These are phyloP conservation scores for Nakazawaea ernobii DNA, from an alignment of 805 yeast species.

Conservation along the genomic window DNA sequence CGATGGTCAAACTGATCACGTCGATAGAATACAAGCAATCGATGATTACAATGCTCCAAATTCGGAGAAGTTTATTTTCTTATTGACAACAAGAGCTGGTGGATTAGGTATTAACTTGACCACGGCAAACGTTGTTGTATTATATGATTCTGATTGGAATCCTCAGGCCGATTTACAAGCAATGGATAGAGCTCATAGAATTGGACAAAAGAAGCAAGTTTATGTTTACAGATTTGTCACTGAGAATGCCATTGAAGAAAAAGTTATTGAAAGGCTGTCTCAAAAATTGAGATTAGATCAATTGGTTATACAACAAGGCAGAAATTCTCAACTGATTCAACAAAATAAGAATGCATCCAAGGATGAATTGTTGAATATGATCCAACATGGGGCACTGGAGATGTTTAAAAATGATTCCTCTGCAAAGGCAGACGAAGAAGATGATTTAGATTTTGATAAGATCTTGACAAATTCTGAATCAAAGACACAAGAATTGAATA, in stretches of 20 bases:
- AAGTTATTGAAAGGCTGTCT: constrained; percentile 75
- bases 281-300: constrained; percentile 76
- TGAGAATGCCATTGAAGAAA: constrained; percentile 80
- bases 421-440: constrained; percentile 21
- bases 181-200: constrained; percentile 86
- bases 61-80: constrained; percentile 64
- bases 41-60: constrained; percentile 78
- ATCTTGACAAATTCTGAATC: constrained; percentile 55
- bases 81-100: constrained; percentile 83
- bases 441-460: constrained; percentile 54
- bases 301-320: constrained; percentile 75
- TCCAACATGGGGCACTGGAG: constrained; percentile 76
- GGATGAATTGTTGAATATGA: constrained; percentile 74
- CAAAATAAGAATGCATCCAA: constrained; percentile 42
- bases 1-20: constrained; percentile 79
- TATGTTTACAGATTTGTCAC: constrained; percentile 73
- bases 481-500: constrained; percentile 56
- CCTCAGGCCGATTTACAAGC: constrained; percentile 89
- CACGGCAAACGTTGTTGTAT: constrained; percentile 70
- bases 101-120: constrained; percentile 84
- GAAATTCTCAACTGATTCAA: constrained; percentile 27
- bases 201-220: constrained; percentile 82
- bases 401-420: constrained; percentile 35
- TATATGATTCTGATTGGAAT: constrained; percentile 83
- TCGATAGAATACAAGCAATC: constrained; percentile 67